phyloP scores from a whole-genome alignment of 306 rosid species.

The Rubus idaeus region DNA sequence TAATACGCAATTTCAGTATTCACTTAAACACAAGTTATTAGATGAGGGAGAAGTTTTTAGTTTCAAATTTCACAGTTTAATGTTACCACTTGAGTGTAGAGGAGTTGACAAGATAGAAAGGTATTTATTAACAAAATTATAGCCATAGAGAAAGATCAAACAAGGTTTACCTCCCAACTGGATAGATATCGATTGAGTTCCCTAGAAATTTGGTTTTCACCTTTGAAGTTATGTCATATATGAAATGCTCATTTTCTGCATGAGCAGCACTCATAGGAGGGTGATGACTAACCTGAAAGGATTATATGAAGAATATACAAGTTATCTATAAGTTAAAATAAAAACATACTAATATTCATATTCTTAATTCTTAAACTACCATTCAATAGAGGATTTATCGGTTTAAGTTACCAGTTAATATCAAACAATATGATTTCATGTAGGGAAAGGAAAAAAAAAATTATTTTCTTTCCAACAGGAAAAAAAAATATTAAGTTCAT shows the following conservation, averaged over 20 bases:
- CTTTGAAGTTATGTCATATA: conserved; percentile 90
- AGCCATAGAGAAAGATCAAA: neutral
- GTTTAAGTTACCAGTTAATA: neutral
- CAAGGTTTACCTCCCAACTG: conserved; percentile 75
- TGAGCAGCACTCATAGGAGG: conserved; percentile 98
- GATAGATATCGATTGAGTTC: conserved; percentile 85
- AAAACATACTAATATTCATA: neutral
- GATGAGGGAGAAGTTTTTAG: neutral
- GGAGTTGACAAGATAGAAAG: neutral
- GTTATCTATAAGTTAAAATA: neutral
- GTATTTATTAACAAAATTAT: neutral
- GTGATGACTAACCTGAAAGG: conserved; percentile 85
- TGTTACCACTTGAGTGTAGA: neutral
- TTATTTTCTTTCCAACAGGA: neutral
- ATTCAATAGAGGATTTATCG: neutral
- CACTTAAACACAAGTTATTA: neutral
- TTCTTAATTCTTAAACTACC: neutral
- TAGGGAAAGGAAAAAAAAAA: neutral
- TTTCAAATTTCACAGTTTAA: neutral
- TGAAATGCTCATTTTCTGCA: conserved; percentile 89
- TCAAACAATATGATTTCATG: neutral
- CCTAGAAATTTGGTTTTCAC: conserved; percentile 90
- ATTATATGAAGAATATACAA: neutral
- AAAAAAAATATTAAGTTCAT: neutral
- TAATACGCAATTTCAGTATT: neutral